Evolutionary conservation across 1,284 basidiomycete species (phyloP), one percentile per base, ranked within the genome.

Genomic region (Cryptococcus sp.): DNA sequence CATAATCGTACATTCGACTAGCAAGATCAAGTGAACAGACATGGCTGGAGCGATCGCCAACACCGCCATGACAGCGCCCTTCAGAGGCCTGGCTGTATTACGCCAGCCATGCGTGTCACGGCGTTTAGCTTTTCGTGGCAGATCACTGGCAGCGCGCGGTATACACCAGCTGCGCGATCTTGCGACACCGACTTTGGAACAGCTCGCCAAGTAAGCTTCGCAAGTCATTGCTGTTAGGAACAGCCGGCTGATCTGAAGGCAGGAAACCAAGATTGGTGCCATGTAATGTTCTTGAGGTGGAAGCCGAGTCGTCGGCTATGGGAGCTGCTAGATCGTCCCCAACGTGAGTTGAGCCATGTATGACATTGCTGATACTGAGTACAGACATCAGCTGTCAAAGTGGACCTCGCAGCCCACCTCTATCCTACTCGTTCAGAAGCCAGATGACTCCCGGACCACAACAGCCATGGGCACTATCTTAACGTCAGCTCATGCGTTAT

Each of bases 401-500:
- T 77, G 76, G 76, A 69, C 69, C 0, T 48, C 60, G 1, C 60
- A 59, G 13, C 76, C 76, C 3, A 68, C 69, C 8, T 81, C 78
- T 16, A 60, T 84, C 23, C 73, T 84, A 19, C 67, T 84, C 8
- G 75, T 84, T 23, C 81, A 81, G 62, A 84, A 84, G 64, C 73
- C 70, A 3, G 61, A 80, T 47, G 82, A 84, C 61, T 62, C 70
- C 19, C 66, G 77, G 1, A 80, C 81, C 1, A 71, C 69, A 1
- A 56, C 62, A 13, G 81, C 82, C 1, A 78, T 82, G 70, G 64
- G 71, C 5, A 60, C 67, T 27, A 73, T 83, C 38, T 71, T 82
- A 31, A 46, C 52, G 75, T 81, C 57, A 61, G 79, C 63, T 25
- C 11, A 64, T 79, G 86, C 3, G 89, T 88, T 86, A 78, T 80